Base-by-base conservation (phyloP, 495 filamentous ascomycete species). In the Schizothecium vesticola region DNA sequence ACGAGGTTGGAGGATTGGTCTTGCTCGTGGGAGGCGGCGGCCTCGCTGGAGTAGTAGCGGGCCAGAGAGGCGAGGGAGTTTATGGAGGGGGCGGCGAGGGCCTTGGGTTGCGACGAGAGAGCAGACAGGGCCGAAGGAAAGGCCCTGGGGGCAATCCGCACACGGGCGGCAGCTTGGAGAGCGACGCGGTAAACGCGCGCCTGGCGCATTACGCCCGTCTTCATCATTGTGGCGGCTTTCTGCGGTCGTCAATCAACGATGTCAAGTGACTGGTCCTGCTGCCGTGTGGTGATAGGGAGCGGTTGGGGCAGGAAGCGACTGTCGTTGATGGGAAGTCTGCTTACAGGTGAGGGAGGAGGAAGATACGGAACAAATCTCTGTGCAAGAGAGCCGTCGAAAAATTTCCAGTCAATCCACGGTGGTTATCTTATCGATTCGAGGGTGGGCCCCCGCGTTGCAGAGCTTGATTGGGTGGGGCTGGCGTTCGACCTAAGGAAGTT, bases 41-140 rank as follows among this genome's bases (percentile, higher is more conserved):
- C 77, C 64, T 77, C 77, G 62, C 70, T 71, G 26, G 81, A 81
- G 72, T 82, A 84, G 69, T 77, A 69, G 16, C 80, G 78, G 22
- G 71, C 59, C 29, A 73, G 69, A 19, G 61, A 67, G 68, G 69
- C 51, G 74, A 63, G 55, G 69, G 68, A 31, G 43, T 51, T 51
- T 19, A 51, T 51, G 6, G 66, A 68, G 5, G 67, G 67, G n/a
- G 64, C 62, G 19, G 36, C 71, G 58, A 67, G 55, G 9, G 21
- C 36, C 23, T 61, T 65, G 65, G 74, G 57, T 19, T 68, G 8
- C 22, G 68, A 66, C 4, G 69, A 16, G 67, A 74, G 43, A 28
- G 70, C 63, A 59, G 65, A 57, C 63, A 67, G 65, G 26, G 63
- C 43, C 12, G 71, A 69, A 13, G 68, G 51, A 3, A 67, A 61